A percentile compares a stretch with the other conserved stretches of the same genome.
Evolutionary conservation across 352 stramenopile genomes (phyloP).

Genomic region (Paralagenidium karlingii): DNA sequence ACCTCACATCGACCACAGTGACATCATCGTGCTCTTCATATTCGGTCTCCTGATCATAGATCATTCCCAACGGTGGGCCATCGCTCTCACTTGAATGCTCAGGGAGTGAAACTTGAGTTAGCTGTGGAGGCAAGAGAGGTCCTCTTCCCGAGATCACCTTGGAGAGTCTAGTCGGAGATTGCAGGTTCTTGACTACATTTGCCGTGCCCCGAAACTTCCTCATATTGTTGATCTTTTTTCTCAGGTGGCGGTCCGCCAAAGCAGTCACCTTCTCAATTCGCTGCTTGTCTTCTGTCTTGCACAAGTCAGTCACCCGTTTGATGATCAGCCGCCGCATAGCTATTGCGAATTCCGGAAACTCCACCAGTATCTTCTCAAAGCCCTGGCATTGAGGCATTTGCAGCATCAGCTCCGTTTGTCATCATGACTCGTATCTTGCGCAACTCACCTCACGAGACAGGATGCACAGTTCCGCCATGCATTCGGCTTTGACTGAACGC

Average conservation of each 20-base stretch:
- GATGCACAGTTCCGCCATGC: slow-evolving; percentile 53
- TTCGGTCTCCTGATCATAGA: slow-evolving; percentile 2
- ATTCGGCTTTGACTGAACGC: slow-evolving; percentile 43
- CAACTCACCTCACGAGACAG: slow-evolving; percentile 24
- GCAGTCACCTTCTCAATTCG: slow-evolving; percentile 54
- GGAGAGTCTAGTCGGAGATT: slow-evolving; percentile 14
- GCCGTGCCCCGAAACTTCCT: slow-evolving; percentile 25
- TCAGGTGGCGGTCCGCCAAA: slow-evolving; percentile 49
- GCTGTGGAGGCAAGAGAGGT: neutral
- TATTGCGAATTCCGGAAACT: slow-evolving; percentile 56
- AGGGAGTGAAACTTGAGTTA: slow-evolving; percentile 1
- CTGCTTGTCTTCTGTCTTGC: slow-evolving; percentile 19
- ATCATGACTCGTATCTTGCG: neutral
- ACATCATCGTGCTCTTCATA: too few relatives aligned
- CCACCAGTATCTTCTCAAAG: slow-evolving; percentile 55
- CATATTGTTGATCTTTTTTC: slow-evolving; percentile 37
- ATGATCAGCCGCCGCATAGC: slow-evolving; percentile 61
- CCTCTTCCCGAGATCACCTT: slow-evolving; percentile 11
- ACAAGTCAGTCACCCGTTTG: slow-evolving; percentile 54
- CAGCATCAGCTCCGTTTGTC: neutral
- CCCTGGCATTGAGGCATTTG: too few relatives aligned
- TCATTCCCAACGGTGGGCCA: slow-evolving; percentile 4
- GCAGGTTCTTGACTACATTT: slow-evolving; percentile 11
- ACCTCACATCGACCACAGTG: too few relatives aligned
- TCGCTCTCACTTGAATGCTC: neutral